These are phyloP conservation scores for Hippophae rhamnoides DNA, from an alignment of 306 rosid species.

Conservation along the genomic window DNA sequence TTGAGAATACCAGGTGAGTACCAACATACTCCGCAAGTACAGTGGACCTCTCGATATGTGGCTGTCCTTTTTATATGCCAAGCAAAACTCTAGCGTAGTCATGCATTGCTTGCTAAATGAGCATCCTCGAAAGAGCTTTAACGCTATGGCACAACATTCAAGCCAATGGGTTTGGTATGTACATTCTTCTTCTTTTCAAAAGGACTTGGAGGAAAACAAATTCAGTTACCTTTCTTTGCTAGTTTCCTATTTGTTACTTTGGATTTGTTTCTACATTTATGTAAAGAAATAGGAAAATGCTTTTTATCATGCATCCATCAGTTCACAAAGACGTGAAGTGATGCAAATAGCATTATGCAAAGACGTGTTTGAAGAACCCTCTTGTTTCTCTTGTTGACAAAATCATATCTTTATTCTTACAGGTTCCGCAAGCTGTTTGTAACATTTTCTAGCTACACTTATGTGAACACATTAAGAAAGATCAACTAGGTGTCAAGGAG, in stretches of 20 bases:
- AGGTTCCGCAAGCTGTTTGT: conserved; percentile 91
- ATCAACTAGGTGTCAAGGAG: background rate
- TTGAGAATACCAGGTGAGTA: conserved; percentile 48
- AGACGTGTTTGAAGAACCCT: background rate
- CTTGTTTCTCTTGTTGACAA: background rate
- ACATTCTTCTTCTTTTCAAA: conserved; percentile 10
- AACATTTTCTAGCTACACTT: conserved; percentile 71
- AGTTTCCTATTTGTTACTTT: background rate
- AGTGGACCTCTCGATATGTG: conserved; percentile 81
- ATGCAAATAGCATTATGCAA: too few species aligned
- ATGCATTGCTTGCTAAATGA: conserved; percentile 59
- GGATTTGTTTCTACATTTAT: too few species aligned
- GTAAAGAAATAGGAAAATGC: too few species aligned
- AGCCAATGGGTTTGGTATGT: conserved; percentile 94
- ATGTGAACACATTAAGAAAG: conserved; percentile 56
- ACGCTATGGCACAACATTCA: conserved; percentile 76
- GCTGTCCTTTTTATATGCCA: conserved; percentile 43
- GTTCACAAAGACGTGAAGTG: too few species aligned
- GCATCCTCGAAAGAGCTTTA: conserved; percentile 47
- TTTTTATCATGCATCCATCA: too few species aligned
- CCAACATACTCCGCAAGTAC: conserved; percentile 71
- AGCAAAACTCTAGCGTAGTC: conserved; percentile 32
- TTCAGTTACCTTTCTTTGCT: background rate
- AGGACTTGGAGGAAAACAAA: background rate
- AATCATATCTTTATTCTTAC: background rate